Evolutionary conservation across 2,329 filamentous ascomycete genomes (phyloP), one percentile per base, ranked within the genome.

Genomic region (Colletotrichum sp.): DNA sequence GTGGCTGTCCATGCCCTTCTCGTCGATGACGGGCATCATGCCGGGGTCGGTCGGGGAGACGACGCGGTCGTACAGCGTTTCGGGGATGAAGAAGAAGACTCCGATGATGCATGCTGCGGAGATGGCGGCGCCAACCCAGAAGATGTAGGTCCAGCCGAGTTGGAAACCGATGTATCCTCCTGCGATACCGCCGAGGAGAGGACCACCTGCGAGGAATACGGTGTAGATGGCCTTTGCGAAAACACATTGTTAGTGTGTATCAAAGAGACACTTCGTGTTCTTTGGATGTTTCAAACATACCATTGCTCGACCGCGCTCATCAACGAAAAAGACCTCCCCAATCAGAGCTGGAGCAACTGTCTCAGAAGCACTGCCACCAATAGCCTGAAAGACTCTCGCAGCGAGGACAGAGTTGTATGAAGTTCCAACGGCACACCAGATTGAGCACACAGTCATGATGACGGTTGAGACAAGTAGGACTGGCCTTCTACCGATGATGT

Each of bases 291-390:
- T 5, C 4, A 44, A 52, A 59, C 73, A 36, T 24, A 76, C 72
- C 84, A 86, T 85, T 15, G 83, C 83, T 13, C 80, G 64, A 4
- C 84, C 83, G 1, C 85, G 81, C 21, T 85, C 80, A 21, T 85
- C 81, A 0, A 85, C 75, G 8, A 85, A 85, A 21, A 82, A 85
- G 26, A 85, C 76, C 13, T 85, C 85, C 3, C 84, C 85, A 5
- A 85, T 77, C 1, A 85, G 49, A 0, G 81, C 83, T 0, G 84
- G 83, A 0, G 80, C 79, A 6, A 85, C 80, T 0, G 85, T 84
- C 12, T 85, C 84, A 0, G 85, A 81, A 0, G 83, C 83, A 0
- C 80, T 81, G 4, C 81, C 83, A 0, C 84, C 84, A 0, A 83
- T 72, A 0, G 82, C 84, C 24, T 85, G 84, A 2, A 85, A 81